These are phyloP conservation scores for Paspalum notatum DNA, from an alignment of 176 grass and related monocot genomes.

Conservation along the genomic window DNA sequence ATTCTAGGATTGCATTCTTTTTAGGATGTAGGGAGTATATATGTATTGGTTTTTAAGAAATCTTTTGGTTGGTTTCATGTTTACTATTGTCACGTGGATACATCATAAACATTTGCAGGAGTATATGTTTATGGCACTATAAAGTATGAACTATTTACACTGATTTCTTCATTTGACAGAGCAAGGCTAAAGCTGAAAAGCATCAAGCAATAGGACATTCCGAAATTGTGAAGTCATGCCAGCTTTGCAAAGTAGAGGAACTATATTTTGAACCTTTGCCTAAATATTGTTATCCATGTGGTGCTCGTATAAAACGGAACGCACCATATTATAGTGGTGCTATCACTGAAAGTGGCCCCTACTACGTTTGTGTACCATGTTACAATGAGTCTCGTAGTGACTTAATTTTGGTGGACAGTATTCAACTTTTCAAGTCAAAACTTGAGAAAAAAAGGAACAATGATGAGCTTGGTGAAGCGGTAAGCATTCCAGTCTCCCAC, in stretches of 20 bases:
- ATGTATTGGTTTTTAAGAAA: neutral
- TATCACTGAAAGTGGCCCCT: slow-evolving; percentile 43
- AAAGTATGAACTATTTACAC: slow-evolving; percentile 31
- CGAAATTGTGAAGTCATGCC: slow-evolving; percentile 72
- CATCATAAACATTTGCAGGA: slow-evolving; percentile 22
- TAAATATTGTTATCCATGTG: slow-evolving; percentile 87
- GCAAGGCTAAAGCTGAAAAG: slow-evolving; percentile 90
- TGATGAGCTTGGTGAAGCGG: slow-evolving; percentile 80
- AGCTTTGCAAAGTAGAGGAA: slow-evolving; percentile 81
- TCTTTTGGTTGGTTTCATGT: slow-evolving; percentile 26
- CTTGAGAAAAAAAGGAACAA: slow-evolving; percentile 77
- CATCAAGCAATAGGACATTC: slow-evolving; percentile 67
- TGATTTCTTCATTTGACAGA: slow-evolving; percentile 60
- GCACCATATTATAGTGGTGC: slow-evolving; percentile 69
- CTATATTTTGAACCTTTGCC: slow-evolving; percentile 82
- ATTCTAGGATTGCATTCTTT: too few relatives aligned
- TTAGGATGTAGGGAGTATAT: too few relatives aligned
- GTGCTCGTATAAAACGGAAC: slow-evolving; percentile 86
- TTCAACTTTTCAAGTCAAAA: slow-evolving; percentile 52
- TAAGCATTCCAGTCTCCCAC: slow-evolving; percentile 41
- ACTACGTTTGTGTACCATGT: slow-evolving; percentile 66
- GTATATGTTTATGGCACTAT: slow-evolving; percentile 34
- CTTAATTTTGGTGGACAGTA: slow-evolving; percentile 58
- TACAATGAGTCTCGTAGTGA: slow-evolving; percentile 71
- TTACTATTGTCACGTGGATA: slow-evolving; percentile 8